Percentiles rank a stretch among this genome's conserved stretches.
phyloP scores from a whole-genome alignment of 192 early-diverging fungal genomes.

The Gonapodya sp. region DNA sequence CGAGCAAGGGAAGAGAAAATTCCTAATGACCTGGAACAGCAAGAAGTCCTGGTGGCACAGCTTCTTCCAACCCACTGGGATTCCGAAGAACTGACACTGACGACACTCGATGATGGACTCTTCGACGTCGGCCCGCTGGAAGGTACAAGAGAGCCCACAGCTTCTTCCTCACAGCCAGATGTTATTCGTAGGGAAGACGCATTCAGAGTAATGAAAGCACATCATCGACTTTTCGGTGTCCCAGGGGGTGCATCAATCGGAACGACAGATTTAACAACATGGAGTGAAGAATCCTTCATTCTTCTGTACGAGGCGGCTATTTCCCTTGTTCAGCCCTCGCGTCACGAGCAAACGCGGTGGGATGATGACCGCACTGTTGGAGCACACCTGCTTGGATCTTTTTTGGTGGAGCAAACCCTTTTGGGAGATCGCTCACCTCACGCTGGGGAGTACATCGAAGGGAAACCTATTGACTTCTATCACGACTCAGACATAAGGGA shows the following conservation, averaged over 20 bases:
- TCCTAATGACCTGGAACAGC: not conserved
- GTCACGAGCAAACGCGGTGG: not conserved
- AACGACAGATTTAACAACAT: not conserved
- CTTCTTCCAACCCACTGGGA: not conserved
- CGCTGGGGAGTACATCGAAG: not conserved
- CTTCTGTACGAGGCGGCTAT: not conserved
- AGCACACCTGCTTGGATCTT: not conserved
- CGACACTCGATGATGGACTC: not conserved
- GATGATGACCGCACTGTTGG: not conserved
- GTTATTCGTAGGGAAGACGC: not conserved
- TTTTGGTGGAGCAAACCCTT: not conserved
- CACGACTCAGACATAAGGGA: conserved; percentile 68
- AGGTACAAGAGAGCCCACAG: not conserved
- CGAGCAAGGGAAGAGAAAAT: not conserved
- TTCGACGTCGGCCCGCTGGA: no score
- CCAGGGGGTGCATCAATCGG: not conserved
- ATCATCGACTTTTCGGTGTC: not conserved
- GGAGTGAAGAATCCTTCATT: not conserved
- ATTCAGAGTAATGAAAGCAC: not conserved
- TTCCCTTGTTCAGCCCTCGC: not conserved
- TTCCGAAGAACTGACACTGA: not conserved
- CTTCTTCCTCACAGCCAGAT: not conserved
- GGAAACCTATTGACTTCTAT: conserved; percentile 77
- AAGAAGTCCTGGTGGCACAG: not conserved
- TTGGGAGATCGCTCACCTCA: not conserved